A percentile compares a stretch with the other conserved stretches of the same genome.
These are phyloP conservation scores for Antitrichia curtipendula DNA, from an alignment of 225 moss, liverwort and hornwort genomes.

Conservation along the genomic window DNA sequence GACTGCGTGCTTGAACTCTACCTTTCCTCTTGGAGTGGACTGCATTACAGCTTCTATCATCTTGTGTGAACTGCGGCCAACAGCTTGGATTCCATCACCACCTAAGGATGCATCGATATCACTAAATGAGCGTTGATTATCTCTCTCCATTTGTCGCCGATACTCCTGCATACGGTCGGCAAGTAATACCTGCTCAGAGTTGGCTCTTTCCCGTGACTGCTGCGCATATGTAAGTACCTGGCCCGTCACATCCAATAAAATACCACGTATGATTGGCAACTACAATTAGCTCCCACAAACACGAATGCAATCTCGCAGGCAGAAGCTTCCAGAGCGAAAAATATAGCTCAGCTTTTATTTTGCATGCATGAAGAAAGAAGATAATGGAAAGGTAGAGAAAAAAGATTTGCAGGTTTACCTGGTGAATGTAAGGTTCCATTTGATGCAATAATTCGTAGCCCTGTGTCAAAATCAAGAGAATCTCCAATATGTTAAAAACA, in stretches of 20 bases:
- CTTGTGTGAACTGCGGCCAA: slow-evolving; percentile 91
- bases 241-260: neutral
- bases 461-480: slow-evolving; percentile 6
- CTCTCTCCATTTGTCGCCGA: slow-evolving; percentile 82
- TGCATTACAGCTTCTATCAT: slow-evolving; percentile 98
- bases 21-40: slow-evolving; percentile 89
- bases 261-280: neutral
- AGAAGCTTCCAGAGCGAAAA: neutral
- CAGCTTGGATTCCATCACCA: slow-evolving; percentile 90
- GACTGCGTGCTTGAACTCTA: neutral
- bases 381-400: neutral
- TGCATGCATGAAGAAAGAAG: neutral
- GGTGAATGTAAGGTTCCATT: slow-evolving; percentile 97
- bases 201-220: slow-evolving; percentile 89
- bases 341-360: neutral
- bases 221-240: slow-evolving; percentile 90
- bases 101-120: slow-evolving; percentile 29
- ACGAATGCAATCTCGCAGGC: neutral
- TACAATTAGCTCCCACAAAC: neutral
- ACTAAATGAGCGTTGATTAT: slow-evolving; percentile 75
- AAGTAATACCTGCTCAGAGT: slow-evolving; percentile 92
- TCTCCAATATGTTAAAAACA: neutral
- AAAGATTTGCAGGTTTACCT: slow-evolving; percentile 15
- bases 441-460: slow-evolving; percentile 93
- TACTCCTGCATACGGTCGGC: slow-evolving; percentile 99